Conservation (phyloP, 2,329 filamentous ascomycete species). For the Orbilia ellipsospora region DNA sequence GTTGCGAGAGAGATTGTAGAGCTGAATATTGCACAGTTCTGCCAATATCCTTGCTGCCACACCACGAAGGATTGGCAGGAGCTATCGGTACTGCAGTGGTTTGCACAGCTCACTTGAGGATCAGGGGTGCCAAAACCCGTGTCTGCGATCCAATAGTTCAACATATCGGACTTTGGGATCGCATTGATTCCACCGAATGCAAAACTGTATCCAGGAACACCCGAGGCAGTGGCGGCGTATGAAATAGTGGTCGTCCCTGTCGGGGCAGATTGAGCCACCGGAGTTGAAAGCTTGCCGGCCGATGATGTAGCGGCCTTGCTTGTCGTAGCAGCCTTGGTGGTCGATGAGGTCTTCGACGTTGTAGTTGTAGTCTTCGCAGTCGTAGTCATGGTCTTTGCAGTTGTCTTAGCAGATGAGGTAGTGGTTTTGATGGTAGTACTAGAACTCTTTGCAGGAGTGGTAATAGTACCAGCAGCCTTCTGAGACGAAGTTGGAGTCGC, state of each 20-base stretch:
- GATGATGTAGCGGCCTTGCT: not conserved
- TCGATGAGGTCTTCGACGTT: too few relatives aligned
- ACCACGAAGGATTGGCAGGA: constrained; percentile 25
- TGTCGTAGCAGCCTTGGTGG: not conserved
- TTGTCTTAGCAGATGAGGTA: not conserved
- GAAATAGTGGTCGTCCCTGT: constrained; percentile 19
- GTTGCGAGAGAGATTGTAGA: constrained; percentile 3
- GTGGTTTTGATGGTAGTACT: not conserved
- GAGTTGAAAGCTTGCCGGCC: constrained; percentile 4
- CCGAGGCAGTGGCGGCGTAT: constrained; percentile 19
- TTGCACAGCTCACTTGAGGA: constrained; percentile 19
- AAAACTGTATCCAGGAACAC: constrained; percentile 19
- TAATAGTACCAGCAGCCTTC: not conserved
- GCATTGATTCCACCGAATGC: constrained; percentile 11
- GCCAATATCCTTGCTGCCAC: constrained; percentile 18
- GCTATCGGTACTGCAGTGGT: constrained; percentile 19
- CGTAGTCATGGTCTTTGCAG: not conserved
- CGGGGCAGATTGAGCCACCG: constrained; percentile 5
- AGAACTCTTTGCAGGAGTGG: not conserved
- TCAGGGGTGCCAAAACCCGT: constrained; percentile 1
- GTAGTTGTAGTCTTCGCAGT: not conserved
- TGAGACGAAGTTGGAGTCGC: too few relatives aligned
- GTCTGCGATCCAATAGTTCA: constrained; percentile 35
- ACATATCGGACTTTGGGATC: constrained; percentile 10
- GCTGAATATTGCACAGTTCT: constrained; percentile 25